These are phyloP conservation scores for Trichoderma koningii DNA, from an alignment of 2,329 filamentous ascomycete genomes.

Conservation along the genomic window DNA sequence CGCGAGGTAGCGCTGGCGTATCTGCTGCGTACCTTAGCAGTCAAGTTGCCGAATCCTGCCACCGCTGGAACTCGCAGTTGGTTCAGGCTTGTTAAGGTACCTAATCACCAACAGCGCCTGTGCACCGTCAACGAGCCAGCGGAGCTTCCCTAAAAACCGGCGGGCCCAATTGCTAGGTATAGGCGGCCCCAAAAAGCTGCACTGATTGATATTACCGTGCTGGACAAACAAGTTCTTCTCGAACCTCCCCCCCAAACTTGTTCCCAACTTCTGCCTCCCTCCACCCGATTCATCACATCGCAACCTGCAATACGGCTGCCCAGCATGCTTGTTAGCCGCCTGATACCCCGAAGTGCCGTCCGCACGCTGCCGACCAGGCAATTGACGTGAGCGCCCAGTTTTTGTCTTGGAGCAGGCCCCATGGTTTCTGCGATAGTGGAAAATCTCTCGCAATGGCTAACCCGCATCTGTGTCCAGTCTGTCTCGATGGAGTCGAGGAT, in stretches of 20 bases:
- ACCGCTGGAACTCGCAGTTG: too few relatives aligned
- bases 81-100: too few relatives aligned
- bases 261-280: neutral
- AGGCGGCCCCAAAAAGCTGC: conserved; percentile 8
- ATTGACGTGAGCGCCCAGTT: conserved; percentile 50
- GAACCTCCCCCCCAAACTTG: conserved; percentile 9
- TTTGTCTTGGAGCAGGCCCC: neutral
- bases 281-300: conserved; percentile 29
- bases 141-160: conserved; percentile 23
- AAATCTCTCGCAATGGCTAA: conserved; percentile 28
- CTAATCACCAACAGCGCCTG: neutral
- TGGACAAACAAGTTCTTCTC: conserved; percentile 11
- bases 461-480: conserved; percentile 13
- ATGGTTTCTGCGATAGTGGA: conserved; percentile 28
- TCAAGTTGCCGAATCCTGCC: too few relatives aligned
- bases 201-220: neutral
- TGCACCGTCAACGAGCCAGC: conserved; percentile 7
- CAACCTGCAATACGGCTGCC: conserved; percentile 29
- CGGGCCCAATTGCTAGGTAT: conserved; percentile 1
- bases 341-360: conserved; percentile 60
- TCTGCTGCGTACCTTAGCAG: too few relatives aligned
- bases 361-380: conserved; percentile 57
- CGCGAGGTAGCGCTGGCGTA: too few relatives aligned
- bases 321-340: conserved; percentile 62
- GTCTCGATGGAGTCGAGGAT: conserved; percentile 59